Evolutionary conservation across 202 grass and related monocot genomes (phyloP), one percentile per base, ranked within the genome.

Genomic region (Dendrocalamus latiflorus): DNA sequence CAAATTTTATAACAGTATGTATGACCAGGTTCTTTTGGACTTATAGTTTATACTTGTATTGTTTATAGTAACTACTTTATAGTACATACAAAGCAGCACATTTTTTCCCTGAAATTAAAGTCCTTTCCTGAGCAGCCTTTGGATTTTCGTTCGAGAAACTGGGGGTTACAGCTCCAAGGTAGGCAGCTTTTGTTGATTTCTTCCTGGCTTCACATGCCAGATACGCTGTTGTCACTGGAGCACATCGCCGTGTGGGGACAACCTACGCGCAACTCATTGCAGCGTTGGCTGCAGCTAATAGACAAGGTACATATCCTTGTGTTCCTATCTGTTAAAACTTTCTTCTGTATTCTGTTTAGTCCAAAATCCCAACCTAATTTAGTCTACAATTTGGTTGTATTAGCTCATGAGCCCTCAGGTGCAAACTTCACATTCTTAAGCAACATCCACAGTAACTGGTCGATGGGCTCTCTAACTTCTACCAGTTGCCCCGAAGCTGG

Each of bases 121-220:
- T 70, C 13, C n/a, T 53, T 60, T 65, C 57, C n/a, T 81, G 9
- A 58, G 43, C 75, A 86, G 86, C 54, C 72, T 21, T 80, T 86
- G 76, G 64, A 91, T 49, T 91, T 91, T 61, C 94, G 91, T 79
- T 85, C 70, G n/a, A 91, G 83, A 77, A 91, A 98, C 60, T 98
- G 95, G 95, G 92, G 95, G 33, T 82, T n/a, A n/a, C 91, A 13
- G 83, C 95, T 80, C 95, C 89, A 34, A 95, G 92, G 77, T 98
- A 93, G 92, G 93, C 87, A 12, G 95, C 95, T 6, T 88, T 95
- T 65, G 91, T 95, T 25, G 95, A 95, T 88, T 98, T 98, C 89
- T 98, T 98, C 68, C 74, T 93, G 36, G 95, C 92, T 59, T 91
- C 92, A 51, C 87, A 68, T 55, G 90, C 90, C 45, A 90, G 37